phyloP scores from a whole-genome alignment of 2,329 filamentous ascomycete genomes.

The Davidsoniella virescens region DNA sequence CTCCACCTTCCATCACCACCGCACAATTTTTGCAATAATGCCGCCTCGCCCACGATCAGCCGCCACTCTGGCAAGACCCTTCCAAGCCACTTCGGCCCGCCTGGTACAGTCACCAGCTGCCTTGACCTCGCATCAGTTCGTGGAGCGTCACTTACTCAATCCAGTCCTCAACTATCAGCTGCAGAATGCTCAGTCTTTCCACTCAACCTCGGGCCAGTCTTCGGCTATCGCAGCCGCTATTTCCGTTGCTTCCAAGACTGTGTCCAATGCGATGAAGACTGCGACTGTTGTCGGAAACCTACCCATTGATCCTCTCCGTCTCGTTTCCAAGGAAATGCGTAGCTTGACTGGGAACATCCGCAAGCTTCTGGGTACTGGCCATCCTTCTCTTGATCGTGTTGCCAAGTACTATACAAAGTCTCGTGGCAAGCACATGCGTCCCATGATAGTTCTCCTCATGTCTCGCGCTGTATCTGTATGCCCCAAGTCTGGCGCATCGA shows the following conservation, averaged over 20 bases:
- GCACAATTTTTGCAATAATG: background rate
- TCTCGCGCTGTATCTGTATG: constrained; percentile 75
- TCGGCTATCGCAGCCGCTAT: constrained; percentile 68
- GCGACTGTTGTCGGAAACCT: constrained; percentile 44
- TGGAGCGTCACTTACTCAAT: constrained; percentile 8
- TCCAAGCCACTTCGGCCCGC: background rate
- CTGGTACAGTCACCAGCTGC: constrained; percentile 4
- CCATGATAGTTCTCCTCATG: constrained; percentile 91
- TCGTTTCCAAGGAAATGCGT: constrained; percentile 93
- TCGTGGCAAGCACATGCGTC: constrained; percentile 92
- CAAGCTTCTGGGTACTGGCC: constrained; percentile 81
- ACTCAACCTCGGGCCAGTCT: constrained; percentile 28
- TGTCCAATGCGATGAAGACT: constrained; percentile 48
- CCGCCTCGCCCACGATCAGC: constrained; percentile 9
- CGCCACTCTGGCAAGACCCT: constrained; percentile 6
- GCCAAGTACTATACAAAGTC: constrained; percentile 97
- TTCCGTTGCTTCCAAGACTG: constrained; percentile 52
- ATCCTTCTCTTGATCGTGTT: constrained; percentile 83
- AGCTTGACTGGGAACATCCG: constrained; percentile 87
- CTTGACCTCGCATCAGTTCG: constrained; percentile 5
- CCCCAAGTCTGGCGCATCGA: constrained; percentile 32
- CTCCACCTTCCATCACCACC: constrained; percentile 1
- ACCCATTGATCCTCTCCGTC: constrained; percentile 71
- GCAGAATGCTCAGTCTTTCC: constrained; percentile 22
- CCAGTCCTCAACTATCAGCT: constrained; percentile 11